Base-by-base conservation (phyloP, 768 basidiomycete species). In the Suillus alpinus region DNA sequence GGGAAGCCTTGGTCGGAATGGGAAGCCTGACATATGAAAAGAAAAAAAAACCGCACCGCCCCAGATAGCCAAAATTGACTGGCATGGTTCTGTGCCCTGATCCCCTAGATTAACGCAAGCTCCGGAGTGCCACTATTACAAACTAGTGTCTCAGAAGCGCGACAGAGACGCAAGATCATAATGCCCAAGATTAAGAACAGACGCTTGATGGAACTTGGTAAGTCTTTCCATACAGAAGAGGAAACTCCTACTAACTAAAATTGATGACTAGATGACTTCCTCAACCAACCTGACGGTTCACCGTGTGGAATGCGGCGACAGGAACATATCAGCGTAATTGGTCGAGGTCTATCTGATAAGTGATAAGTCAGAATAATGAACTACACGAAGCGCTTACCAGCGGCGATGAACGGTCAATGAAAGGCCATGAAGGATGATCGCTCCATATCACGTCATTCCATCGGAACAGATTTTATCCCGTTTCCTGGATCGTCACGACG, bases 291-390 rank as follows among this genome's bases (percentile, higher is more conserved):
- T 26, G 23, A 16, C 7, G 26, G 23, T 13, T 6, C 20, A 23
- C 9, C 23, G 14, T 36, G 34, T 16, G 52, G 36, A 36, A 37
- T 53, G 36, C 16, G 53, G 53, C 53, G 13, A 55, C 16, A 55
- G 37, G 16, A 6, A 39, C 23, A 55, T 29, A 55, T 55, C 52
- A 6, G 20, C 52, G 23, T 53, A 53, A 53, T 36, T 32, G 31
- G 31, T 55, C 23, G 37, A 55, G 37, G 53, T 29, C 26, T 26
- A 39, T 55, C 53, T 55, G 53, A 37, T 55, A 39, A 55, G 53
- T 26, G 34, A 37, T 53, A 36, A 23, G 52, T 23, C 34, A 16
- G 52, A 53, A 18, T 14, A 55, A 39, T 37, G 52, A 23, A 53
- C 31, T n/a, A 3, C 14, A 53, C 14, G 52, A 53, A 31, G 49